Evolutionary conservation across 441 rosid species (phyloP).

Genomic region (Pelargonium cotyledonis): DNA sequence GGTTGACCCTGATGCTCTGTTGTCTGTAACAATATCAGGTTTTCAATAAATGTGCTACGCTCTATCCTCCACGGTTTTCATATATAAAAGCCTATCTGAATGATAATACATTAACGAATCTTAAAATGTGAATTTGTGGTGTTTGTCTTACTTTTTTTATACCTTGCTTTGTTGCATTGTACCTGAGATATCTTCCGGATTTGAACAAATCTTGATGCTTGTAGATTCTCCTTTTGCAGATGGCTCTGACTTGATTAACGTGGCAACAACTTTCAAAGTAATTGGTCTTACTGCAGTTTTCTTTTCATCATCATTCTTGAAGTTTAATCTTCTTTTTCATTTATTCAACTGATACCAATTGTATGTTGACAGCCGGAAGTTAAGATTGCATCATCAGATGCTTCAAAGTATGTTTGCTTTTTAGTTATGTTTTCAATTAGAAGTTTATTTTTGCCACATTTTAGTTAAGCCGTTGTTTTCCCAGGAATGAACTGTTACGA

Average conservation of each 20-base stretch:
- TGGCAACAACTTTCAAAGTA: slow-evolving; percentile 25
- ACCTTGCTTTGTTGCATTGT: neutral
- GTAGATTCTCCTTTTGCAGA: slow-evolving; percentile 22
- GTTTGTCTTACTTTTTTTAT: neutral
- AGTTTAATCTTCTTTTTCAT: slow-evolving; percentile 4
- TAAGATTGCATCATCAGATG: slow-evolving; percentile 34
- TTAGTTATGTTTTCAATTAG: slow-evolving; percentile 12
- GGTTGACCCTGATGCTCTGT: neutral
- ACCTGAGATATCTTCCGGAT: neutral
- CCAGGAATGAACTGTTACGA: slow-evolving; percentile 53
- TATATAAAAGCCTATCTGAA: too few relatives aligned
- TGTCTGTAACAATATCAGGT: neutral
- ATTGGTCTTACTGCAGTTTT: slow-evolving; percentile 9
- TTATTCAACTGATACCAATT: slow-evolving; percentile 18
- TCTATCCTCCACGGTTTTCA: too few relatives aligned
- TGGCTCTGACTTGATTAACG: slow-evolving; percentile 20
- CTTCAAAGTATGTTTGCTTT: slow-evolving; percentile 43
- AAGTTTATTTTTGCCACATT: slow-evolving; percentile 14
- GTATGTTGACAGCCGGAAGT: slow-evolving; percentile 31
- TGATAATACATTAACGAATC: neutral
- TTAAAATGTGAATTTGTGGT: neutral
- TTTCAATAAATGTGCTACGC: neutral
- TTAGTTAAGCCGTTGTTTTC: slow-evolving; percentile 17
- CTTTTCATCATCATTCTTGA: neutral
- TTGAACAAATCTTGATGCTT: slow-evolving; percentile 5